Base-by-base conservation (phyloP, 441 rosid genomes). In the Gossypium aridum region DNA sequence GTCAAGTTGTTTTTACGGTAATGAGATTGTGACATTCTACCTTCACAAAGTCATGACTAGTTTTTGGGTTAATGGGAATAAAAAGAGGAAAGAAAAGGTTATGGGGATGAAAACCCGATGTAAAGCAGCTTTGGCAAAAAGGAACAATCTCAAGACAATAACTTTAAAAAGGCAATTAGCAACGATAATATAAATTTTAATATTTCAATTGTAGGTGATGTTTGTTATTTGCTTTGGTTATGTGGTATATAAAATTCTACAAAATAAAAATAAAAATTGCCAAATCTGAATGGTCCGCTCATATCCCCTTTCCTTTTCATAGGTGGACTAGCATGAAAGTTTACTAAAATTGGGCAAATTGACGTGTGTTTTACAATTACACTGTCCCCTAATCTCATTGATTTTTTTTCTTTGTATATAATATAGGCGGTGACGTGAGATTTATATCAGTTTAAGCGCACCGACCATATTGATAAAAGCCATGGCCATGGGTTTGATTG, bases 401-500 rank as follows among this genome's bases (percentile, higher is more conserved):
- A 56, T 55, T 19, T 7, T 2, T 53, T 53, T n/a, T 55, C 3
- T 17, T 7, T 19, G 4, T 19, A 25, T 7, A 57, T 22, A 55
- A 22, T 28, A n/a, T 64, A 37, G 69, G 69, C 16, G 69, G 16
- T 64, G 53, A 64, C 69, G 51, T 37, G 26, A 34, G 51, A 37
- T 64, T 37, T n/a, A 64, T 37, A 39, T 37, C 16, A 2, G n/a
- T 10, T 64, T 17, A 19, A 45, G 17, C 4, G 53, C 69, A 64
- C 69, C 69, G 69, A 64, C 69, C 69, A 64, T 64, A 16, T 64
- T 9, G 25, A 8, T 64, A 37, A 2, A 64, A 64, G n/a, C 51
- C 26, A 17, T 64, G 16, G 12, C 16, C 20, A n/a, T 34, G 34
- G 25, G 37, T 31, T 31, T 31, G 37, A 5, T 1, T 31, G 7